Base-by-base conservation (phyloP, 108 stramenopile genomes). In the Asterionellopsis glacialis region DNA sequence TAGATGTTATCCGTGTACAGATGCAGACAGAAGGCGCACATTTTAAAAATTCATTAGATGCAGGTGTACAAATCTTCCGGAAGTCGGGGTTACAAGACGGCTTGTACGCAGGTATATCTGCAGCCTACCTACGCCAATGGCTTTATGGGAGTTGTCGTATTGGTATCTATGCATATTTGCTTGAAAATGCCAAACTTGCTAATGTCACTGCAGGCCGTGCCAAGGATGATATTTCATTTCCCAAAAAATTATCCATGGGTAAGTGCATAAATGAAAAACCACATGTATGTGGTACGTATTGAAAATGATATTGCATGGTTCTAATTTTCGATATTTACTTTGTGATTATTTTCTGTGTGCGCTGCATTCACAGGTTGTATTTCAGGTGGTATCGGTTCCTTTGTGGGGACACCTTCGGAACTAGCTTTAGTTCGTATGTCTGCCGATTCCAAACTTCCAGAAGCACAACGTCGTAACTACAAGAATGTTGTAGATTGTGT, bases 81-180 rank as follows among this genome's bases (percentile, higher is more conserved):
- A 70, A 68, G 5, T 73, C 77, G 40, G 76, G 80, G 1, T 45
- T 82, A 39, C 56, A 51, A 23, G 69, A 79, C 11, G 85, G 78
- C 0, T 55, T 86, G 42, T 86, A 80, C 52, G 85, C 85, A 12
- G 85, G 85, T 11, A 80, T 86, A 49, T 70, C 73, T 7, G 85
- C 85, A 12, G 85, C 85, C 9, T 86, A 83, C 45, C 51, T 86
- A 13, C 71, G 85, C 19, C 85, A 86, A 57, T 86, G 85, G 85
- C 67, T 86, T 27, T 86, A 86, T 59, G 85, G 85, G 38, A 75
- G 74, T 18, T 86, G 76, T 44, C 85, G 85, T 38, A 82, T 86
- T 51, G 85, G 85, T 14, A 78, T 86, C 27, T 86, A 86, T 27
- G 77, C 85, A 39, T 86, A 70, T 49, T 57, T 82, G 25, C 64